Conservation (phyloP, 208 protist genomes). For the Vickermania spadyakhi region DNA sequence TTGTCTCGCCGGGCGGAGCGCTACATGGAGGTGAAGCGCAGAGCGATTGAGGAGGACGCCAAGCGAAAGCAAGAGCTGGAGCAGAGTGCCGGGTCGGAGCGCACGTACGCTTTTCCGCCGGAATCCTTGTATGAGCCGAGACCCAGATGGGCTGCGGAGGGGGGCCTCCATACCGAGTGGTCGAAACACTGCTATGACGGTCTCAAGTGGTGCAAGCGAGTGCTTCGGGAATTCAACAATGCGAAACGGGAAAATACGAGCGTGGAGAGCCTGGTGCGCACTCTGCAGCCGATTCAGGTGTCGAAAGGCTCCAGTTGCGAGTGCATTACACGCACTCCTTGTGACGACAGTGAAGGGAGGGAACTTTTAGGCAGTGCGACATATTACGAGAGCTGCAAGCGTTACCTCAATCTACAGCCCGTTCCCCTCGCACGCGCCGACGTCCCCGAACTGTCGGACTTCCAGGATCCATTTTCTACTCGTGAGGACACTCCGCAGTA, state of each 20-base stretch:
- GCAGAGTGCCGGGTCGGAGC: slow-evolving; percentile 5
- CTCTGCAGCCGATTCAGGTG: slow-evolving; percentile 8
- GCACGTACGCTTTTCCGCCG: not conserved
- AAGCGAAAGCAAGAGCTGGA: slow-evolving; percentile 14
- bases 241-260: not conserved
- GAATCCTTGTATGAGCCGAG: not conserved
- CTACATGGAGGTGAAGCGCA: slow-evolving; percentile 32
- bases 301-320: slow-evolving; percentile 23
- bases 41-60: slow-evolving; percentile 23
- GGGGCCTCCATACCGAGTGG: not conserved
- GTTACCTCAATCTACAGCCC: slow-evolving; percentile 59
- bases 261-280: not conserved
- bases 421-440: slow-evolving; percentile 52
- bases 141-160: not conserved
- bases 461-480: slow-evolving; percentile 6
- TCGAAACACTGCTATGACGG: slow-evolving; percentile 1
- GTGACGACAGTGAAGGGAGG: slow-evolving; percentile 12
- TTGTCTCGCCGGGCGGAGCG: slow-evolving; percentile 58
- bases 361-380: slow-evolving; percentile 17
- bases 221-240: not conserved
- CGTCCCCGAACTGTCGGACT: slow-evolving; percentile 25
- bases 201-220: not conserved
- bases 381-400: slow-evolving; percentile 32
- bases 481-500: slow-evolving; percentile 2
- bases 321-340: slow-evolving; percentile 25